Evolutionary conservation across 1,284 basidiomycete genomes (phyloP), one percentile per base, ranked within the genome.

Genomic region (Cutaneotrichosporon sp.): DNA sequence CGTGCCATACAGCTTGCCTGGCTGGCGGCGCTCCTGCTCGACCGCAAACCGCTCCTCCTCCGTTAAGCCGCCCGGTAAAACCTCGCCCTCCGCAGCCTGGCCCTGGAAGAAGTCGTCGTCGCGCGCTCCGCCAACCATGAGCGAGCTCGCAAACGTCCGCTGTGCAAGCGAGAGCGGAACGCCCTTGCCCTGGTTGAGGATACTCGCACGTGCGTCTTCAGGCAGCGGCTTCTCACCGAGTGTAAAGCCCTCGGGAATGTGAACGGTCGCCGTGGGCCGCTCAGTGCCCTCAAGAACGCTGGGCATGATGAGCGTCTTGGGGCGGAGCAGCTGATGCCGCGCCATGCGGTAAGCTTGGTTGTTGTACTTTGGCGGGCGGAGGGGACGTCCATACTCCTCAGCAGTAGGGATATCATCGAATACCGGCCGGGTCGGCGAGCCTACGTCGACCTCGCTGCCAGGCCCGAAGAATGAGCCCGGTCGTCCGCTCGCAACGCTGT

Each of bases 231-330:
- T 78, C 46, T 75, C 74, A 22, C 80, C 80, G 0, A 73, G 57
- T 2, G 58, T 66, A 51, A 75, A 81, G 0, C 78, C 78, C 1
- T 76, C 75, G 5, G 72, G 72, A 4, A 74, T 64, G 32, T 73
- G 62, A n/a, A 69, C 68, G 5, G 68, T 52, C 11, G 40, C 30
- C 34, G 62, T 55, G 6, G 55, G 40, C 46, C 49, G 40, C 38
- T 66, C 68, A 16, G 65, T 61, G 6, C 69, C 69, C 4, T 71
- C 64, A 0, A 81, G 68, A 4, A 68, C 64, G 0, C 68, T 30
- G 11, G 80, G 80, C 78, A 81, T 79, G 63, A 80, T 65, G 18
- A 81, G 72, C 8, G 72, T 75, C 59, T 75, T 75, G 4, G 80
- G 80, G 1, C 77, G 74, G 4, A 79, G 63, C 4, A 79, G 70